phyloP scores from a whole-genome alignment of 108 stramenopile species.

The Stephanodiscus minutulus region DNA sequence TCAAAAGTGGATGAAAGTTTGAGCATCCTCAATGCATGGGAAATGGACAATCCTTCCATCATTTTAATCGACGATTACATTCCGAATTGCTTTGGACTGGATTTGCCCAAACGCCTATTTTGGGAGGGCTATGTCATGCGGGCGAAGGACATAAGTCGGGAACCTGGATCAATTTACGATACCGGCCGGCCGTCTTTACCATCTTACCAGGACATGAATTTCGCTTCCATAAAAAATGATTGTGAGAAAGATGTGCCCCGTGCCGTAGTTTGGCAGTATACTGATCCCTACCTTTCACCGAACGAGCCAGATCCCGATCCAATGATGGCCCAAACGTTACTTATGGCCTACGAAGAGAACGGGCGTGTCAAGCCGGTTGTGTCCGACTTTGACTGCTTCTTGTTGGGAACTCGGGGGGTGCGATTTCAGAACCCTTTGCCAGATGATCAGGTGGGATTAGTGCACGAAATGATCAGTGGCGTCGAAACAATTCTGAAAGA shows the following conservation, averaged over 20 bases:
- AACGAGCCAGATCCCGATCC: constrained; percentile 51
- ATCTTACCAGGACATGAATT: constrained; percentile 74
- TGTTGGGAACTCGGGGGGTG: constrained; percentile 60
- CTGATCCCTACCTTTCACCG: constrained; percentile 41
- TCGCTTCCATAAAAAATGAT: constrained; percentile 46
- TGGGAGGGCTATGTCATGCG: constrained; percentile 64
- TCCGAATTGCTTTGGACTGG: constrained; percentile 53
- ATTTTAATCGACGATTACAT: constrained; percentile 56
- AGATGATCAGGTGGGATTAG: constrained; percentile 58
- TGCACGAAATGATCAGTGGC: constrained; percentile 62
- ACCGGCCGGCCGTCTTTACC: constrained; percentile 66
- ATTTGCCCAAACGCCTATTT: constrained; percentile 67
- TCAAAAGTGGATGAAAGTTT: constrained; percentile 2
- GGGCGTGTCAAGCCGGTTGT: constrained; percentile 63
- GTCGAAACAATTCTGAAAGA: constrained; percentile 60
- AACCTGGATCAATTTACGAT: constrained; percentile 46
- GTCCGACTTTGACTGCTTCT: constrained; percentile 76
- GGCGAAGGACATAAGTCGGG: constrained; percentile 55
- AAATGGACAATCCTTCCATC: constrained; percentile 45
- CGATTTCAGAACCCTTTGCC: constrained; percentile 61
- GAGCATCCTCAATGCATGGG: constrained; percentile 35
- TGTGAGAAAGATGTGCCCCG: constrained; percentile 41
- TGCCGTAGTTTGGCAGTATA: constrained; percentile 63
- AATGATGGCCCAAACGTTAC: constrained; percentile 61
- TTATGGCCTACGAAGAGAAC: constrained; percentile 80